phyloP scores from a whole-genome alignment of 1,284 basidiomycete genomes.

The Marasmius oreades region DNA sequence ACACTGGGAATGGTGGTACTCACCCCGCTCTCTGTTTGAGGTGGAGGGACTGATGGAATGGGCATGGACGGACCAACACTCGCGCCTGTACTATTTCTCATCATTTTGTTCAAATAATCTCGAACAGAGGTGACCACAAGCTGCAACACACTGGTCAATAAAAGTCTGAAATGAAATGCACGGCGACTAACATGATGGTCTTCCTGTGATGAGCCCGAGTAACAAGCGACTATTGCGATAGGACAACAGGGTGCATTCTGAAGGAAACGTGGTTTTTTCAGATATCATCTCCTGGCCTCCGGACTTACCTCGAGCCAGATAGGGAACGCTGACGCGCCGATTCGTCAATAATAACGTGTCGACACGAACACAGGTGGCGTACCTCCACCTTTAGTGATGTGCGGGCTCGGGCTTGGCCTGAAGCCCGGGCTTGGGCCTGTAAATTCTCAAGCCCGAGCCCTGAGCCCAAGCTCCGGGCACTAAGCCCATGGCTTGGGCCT shows the following conservation, averaged over 20 bases:
- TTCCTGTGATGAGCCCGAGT: slow-evolving; percentile 77
- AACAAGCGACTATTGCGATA: slow-evolving; percentile 74
- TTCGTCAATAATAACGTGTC: neutral
- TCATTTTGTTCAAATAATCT: slow-evolving; percentile 66
- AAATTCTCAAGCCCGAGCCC: no score
- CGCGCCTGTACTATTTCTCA: slow-evolving; percentile 30
- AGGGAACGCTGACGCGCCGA: slow-evolving; percentile 58
- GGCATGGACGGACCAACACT: slow-evolving; percentile 28
- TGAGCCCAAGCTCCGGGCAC: no score
- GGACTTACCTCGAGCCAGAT: slow-evolving; percentile 72
- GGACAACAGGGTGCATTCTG: slow-evolving; percentile 81
- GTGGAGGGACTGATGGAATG: slow-evolving; percentile 22
- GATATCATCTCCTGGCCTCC: neutral
- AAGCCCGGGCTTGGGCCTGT: no score
- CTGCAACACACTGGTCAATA: slow-evolving; percentile 30
- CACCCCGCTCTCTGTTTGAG: slow-evolving; percentile 9
- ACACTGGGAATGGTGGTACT: neutral
- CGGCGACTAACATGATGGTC: slow-evolving; percentile 61
- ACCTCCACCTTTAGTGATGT: no score
- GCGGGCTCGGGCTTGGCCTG: no score
- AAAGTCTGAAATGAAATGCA: neutral
- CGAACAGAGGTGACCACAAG: slow-evolving; percentile 62
- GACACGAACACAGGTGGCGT: neutral
- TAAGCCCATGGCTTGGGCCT: no score
- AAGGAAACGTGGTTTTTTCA: neutral